These are phyloP conservation scores for Marsdenia floribunda DNA, from an alignment of 257 asterid species.

Conservation along the genomic window DNA sequence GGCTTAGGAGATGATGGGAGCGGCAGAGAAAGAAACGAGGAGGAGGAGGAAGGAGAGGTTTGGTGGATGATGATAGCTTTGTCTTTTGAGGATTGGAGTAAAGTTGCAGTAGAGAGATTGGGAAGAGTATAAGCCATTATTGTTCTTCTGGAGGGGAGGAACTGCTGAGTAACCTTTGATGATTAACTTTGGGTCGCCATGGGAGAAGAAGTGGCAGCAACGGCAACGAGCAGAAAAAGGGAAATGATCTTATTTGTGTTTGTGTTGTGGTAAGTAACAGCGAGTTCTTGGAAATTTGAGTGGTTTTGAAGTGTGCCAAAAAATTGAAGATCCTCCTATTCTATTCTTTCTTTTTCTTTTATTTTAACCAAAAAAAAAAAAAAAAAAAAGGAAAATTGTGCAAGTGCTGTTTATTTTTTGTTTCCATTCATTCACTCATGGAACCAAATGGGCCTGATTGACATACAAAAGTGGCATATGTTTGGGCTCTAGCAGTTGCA, in stretches of 20 bases:
- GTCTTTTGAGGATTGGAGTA: slow-evolving; percentile 37
- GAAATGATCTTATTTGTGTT: slow-evolving; percentile 11
- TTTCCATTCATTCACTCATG: no score
- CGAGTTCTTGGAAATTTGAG: slow-evolving; percentile 12
- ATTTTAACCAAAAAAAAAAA: no score
- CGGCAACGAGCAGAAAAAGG: background rate
- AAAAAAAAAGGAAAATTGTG: no score
- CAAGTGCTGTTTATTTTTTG: no score
- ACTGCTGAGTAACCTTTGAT: no score
- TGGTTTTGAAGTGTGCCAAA: slow-evolving; percentile 20
- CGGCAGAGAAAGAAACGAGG: background rate
- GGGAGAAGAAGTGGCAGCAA: background rate
- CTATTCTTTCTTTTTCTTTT: background rate
- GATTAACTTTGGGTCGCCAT: background rate
- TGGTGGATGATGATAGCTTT: slow-evolving; percentile 32
- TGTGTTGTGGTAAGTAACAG: background rate
- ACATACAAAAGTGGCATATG: no score
- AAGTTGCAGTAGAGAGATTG: slow-evolving; percentile 56
- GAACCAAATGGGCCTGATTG: no score
- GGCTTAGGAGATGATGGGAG: slow-evolving; percentile 18
- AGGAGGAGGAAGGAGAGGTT: slow-evolving; percentile 1
- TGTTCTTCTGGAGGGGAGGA: no score
- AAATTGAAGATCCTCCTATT: background rate
- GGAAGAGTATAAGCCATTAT: slow-evolving; percentile 70
- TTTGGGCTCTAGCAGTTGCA: no score